Evolutionary conservation across 2,329 filamentous ascomycete species (phyloP).

Genomic region (Monosporascus sp.): DNA sequence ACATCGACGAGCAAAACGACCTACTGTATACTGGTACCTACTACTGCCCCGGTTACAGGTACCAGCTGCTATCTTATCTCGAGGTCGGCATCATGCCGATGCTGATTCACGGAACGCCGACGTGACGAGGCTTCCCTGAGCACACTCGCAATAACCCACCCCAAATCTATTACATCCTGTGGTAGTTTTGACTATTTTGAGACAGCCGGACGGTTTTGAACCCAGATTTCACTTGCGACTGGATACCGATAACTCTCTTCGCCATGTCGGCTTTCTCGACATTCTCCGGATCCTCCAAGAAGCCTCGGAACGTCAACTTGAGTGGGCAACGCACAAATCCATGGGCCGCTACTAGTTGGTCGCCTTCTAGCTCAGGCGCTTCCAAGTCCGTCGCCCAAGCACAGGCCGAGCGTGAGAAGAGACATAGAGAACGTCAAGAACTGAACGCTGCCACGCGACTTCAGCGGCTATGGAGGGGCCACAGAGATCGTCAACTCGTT

Average conservation of each 20-base stretch:
- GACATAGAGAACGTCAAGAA: conserved; percentile 75
- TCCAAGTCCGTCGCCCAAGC: conserved; percentile 79
- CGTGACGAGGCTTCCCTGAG: not conserved
- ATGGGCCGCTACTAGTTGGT: conserved; percentile 61
- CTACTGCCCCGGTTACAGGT: too few relatives aligned
- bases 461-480: conserved; percentile 79
- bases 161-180: not conserved
- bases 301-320: conserved; percentile 87
- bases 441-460: conserved; percentile 68
- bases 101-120: not conserved
- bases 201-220: conserved; percentile 1
- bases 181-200: not conserved
- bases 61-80: not conserved
- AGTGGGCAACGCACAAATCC: conserved; percentile 76
- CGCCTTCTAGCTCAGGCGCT: conserved; percentile 54
- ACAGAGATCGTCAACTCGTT: conserved; percentile 55
- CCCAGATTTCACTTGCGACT: not conserved
- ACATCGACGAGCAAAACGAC: too few relatives aligned
- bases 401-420: conserved; percentile 75
- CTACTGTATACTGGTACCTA: too few relatives aligned
- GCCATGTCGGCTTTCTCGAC: conserved; percentile 69
- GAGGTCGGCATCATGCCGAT: not conserved
- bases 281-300: conserved; percentile 83
- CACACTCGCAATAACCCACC: not conserved
- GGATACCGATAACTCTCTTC: not conserved